phyloP scores from a whole-genome alignment of 352 stramenopile species.

The Globisporangium ultimum region DNA sequence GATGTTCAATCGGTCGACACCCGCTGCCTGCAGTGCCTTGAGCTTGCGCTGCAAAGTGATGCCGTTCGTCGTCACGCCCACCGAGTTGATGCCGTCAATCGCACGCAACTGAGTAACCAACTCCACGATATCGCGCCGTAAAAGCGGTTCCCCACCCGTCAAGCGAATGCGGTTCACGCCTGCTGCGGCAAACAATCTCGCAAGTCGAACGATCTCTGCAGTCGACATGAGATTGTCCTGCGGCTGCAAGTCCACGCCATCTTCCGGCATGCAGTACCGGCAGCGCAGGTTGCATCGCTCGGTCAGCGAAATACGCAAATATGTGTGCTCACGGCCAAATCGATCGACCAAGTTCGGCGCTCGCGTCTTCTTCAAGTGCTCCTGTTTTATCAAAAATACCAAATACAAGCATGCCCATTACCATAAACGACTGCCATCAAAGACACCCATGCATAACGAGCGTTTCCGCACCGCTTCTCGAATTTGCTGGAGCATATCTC shows the following conservation, averaged over 20 bases:
- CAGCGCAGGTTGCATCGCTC: constrained; percentile 97
- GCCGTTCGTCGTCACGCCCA: constrained; percentile 97
- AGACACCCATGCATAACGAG: not conserved
- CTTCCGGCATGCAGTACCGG: constrained; percentile 96
- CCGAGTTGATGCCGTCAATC: constrained; percentile 66
- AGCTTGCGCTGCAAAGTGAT: constrained; percentile 89
- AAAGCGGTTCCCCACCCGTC: constrained; percentile 92
- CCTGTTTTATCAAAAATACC: not conserved
- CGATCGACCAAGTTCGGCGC: constrained; percentile 62
- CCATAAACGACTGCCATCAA: not conserved
- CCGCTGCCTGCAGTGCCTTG: constrained; percentile 67
- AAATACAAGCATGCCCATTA: not conserved
- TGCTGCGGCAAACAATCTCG: constrained; percentile 81
- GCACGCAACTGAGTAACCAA: constrained; percentile 44
- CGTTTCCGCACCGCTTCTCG: constrained; percentile 7
- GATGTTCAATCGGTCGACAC: constrained; percentile 92
- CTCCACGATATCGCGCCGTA: constrained; percentile 54
- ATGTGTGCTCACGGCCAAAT: constrained; percentile 91
- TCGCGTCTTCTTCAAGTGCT: constrained; percentile 1
- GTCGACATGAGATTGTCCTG: constrained; percentile 77
- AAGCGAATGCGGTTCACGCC: constrained; percentile 94
- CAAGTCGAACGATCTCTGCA: constrained; percentile 90
- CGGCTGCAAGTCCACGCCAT: constrained; percentile 89
- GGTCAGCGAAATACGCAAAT: constrained; percentile 94
- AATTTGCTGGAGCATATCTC: constrained; percentile 23